Base-by-base conservation (phyloP, 2,329 filamentous ascomycete species). In the Helminthosporium solani region DNA sequence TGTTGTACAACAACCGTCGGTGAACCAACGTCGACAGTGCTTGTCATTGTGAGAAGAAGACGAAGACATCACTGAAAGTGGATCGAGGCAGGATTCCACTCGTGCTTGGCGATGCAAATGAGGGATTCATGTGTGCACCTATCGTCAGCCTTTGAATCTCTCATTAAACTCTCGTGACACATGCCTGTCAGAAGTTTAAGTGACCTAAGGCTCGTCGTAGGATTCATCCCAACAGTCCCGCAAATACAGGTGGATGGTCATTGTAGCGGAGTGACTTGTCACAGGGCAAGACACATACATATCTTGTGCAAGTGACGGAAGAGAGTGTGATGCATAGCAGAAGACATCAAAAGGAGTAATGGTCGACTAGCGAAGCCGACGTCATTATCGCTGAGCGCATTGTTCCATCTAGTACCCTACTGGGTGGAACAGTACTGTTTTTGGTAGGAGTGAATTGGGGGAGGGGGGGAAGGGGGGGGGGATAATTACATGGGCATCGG, bases 101-200 rank as follows among this genome's bases (percentile, higher is more conserved):
- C 8, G 28, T 31, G 8, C 3, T 31, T 27, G 25, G 9, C 28
- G 28, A 12, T 6, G 7, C 7, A 14, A 12, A 31, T 14, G 9
- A 31, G 28, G 12, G 7, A 12, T 14, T 14, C 9, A 14, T n/a
- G 28, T 4, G 7, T 4, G 4, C 14, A 31, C 14, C 6, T 5
- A n/a, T 12, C 14, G 8, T 31, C 8, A n/a, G 28, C 14, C 8
- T 14, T 14, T 6, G 4, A 35, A 6, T 20, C 19, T 23, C 34
- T 21, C 34, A 23, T n/a, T 37, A 16, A 2, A 37, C 12, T 21
- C 16, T 34, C 2, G 27, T 21, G 15, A 41, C 42, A 49, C 46
- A 46, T 42, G 35, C 36, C 36, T 34, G 49, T 52, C 46, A 52
- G 52, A 52, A 41, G 38, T 44, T 47, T 43, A 52, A 49, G 6